A percentile compares a stretch with the other conserved stretches of the same genome.
These are phyloP conservation scores for Fusarium pseudoanthophilum DNA, from an alignment of 2,329 filamentous ascomycete species.

Conservation along the genomic window DNA sequence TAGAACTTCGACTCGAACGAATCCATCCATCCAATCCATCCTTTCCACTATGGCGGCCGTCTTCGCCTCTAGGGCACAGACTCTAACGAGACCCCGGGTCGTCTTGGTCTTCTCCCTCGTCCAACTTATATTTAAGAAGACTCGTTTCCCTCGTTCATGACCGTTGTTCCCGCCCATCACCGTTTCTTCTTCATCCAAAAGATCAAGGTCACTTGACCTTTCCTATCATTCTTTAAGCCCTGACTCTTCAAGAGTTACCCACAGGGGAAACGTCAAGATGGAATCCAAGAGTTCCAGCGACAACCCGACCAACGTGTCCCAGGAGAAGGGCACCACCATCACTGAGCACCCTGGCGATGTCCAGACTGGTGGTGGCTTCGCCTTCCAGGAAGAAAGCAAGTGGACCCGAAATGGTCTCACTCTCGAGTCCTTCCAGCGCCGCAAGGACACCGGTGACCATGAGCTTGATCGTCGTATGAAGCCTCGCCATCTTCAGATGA, in stretches of 20 bases:
- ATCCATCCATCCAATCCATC: background rate
- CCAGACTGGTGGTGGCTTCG: slow-evolving; percentile 30
- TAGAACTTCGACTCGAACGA: slow-evolving; percentile 12
- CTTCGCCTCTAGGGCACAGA: background rate
- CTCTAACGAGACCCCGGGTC: slow-evolving; percentile 8
- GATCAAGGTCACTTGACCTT: slow-evolving; percentile 32
- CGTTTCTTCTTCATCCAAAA: slow-evolving; percentile 18
- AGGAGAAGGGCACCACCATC: slow-evolving; percentile 37
- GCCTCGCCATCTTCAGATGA: slow-evolving; percentile 70
- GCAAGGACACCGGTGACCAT: slow-evolving; percentile 27
- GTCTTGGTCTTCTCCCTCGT: slow-evolving; percentile 9
- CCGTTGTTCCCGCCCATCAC: slow-evolving; percentile 12
- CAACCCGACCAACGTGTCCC: slow-evolving; percentile 37
- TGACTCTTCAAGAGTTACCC: slow-evolving; percentile 3
- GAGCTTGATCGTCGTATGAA: slow-evolving; percentile 62
- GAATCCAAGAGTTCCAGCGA: slow-evolving; percentile 33
- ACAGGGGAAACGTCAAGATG: slow-evolving; percentile 33
- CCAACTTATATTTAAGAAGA: slow-evolving; percentile 35
- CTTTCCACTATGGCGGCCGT: slow-evolving; percentile 14
- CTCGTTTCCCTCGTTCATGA: slow-evolving; percentile 9
- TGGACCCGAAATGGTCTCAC: slow-evolving; percentile 43
- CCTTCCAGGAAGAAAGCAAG: slow-evolving; percentile 36
- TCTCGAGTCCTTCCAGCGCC: slow-evolving; percentile 41
- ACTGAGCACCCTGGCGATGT: slow-evolving; percentile 33
- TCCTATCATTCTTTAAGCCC: slow-evolving; percentile 20